Conservation (phyloP, 306 rosid genomes). For the Canavalia ensiformis region DNA sequence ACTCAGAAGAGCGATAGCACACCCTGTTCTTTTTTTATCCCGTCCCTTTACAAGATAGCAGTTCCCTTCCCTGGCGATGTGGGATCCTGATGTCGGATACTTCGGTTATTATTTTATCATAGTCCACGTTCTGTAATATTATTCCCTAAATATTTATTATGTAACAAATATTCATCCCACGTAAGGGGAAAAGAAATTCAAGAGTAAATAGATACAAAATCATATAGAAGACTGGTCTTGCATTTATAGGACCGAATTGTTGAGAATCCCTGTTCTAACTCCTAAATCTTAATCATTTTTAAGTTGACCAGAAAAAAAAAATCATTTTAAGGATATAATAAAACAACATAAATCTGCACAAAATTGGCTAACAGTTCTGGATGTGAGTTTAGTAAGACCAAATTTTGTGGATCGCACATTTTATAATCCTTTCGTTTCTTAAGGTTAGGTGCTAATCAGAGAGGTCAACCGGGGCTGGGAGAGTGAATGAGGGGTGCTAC, state of each 20-base stretch:
- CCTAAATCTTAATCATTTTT: neutral
- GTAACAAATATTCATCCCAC: constrained; percentile 37
- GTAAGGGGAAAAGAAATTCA: constrained; percentile 34
- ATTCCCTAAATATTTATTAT: constrained; percentile 39
- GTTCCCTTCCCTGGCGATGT: constrained; percentile 16
- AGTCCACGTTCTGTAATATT: constrained; percentile 39
- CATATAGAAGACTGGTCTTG: constrained; percentile 33
- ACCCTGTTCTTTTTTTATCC: constrained; percentile 18
- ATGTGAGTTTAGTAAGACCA: constrained; percentile 8
- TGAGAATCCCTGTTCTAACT: constrained; percentile 18
- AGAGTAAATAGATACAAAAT: constrained; percentile 41
- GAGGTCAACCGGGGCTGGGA: neutral
- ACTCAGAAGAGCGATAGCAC: constrained; percentile 87
- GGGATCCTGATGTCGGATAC: constrained; percentile 26
- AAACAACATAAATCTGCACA: constrained; percentile 3
- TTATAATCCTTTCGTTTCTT: neutral
- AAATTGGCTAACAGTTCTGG: neutral
- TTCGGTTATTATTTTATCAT: constrained; percentile 44
- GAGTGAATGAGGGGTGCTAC: neutral
- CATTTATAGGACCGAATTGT: neutral
- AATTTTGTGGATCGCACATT: neutral
- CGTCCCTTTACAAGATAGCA: constrained; percentile 12
- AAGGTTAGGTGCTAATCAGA: neutral
- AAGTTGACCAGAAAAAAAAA: too few relatives aligned
- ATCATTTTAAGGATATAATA: neutral